Base-by-base conservation (phyloP, 1,139 yeast genomes). In the Hanseniaspora sp. region DNA sequence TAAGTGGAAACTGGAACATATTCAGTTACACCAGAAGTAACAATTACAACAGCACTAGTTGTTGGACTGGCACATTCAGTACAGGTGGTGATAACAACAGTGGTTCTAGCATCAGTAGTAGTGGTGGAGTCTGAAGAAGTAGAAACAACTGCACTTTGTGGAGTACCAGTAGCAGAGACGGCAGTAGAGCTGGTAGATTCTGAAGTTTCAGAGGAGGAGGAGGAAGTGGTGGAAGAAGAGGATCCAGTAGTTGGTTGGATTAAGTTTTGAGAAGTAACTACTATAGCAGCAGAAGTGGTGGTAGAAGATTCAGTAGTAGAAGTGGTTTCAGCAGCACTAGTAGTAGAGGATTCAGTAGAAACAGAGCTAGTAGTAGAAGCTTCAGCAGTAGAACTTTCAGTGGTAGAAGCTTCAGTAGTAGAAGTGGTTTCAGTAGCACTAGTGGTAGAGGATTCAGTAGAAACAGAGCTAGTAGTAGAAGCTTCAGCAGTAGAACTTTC, bases 121-220 rank as follows among this genome's bases (percentile, higher is more conserved):
- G 48, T 45, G 30, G 54, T 54, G 35, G 45, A 46, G 28, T 18
- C 47, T 18, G 54, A 15, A 45, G 54, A 7, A 3, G 35, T 11
- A n/a, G 54, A 29, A 44, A 30, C 38, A 42, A 35, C 33, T 7
- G 43, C 12, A n/a, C 17, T 37, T 34, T 39, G 30, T 30, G 35
- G 52, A 33, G 55, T 40, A 23, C 44, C 39, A 9, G 53, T 46
- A 39, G 29, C 44, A 23, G 48, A 46, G 5, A 31, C 33, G 9
- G n/a, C 45, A 28, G 31, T 38, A 33, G 54, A 55, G 46, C 51
- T 23, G 23, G 4, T 23, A 23, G 23, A 3, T 23, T 23, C 47
- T 46, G 55, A 52, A 13, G n/a, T n/a, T n/a, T n/a, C n/a, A n/a
- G 56, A 56, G 55, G 58, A 49, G 43, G 57, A 42, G n/a, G 54